Base-by-base conservation (phyloP, 352 stramenopile species). In the Peronospora belbahrii region DNA sequence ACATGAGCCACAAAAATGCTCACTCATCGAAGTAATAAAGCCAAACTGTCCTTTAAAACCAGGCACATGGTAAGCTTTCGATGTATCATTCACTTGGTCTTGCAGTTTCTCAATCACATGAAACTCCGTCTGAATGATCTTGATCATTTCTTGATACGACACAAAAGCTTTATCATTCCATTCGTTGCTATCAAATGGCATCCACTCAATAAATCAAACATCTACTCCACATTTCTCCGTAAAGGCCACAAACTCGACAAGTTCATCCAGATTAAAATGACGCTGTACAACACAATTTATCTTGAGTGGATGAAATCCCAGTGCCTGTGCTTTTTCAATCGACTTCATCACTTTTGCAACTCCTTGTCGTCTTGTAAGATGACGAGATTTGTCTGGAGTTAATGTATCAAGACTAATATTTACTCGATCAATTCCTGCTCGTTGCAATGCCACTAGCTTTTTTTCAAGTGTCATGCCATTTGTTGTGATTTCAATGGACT, bases 201-300 rank as follows among this genome's bases (percentile, higher is more conserved):
- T 99, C 88, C 94, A 98, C 78, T 99, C 96, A 56, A 99, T 99
- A 59, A 99, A 99, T 20, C 96, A 85, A 32, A 98, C 82, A 44
- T 98, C 86, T 8, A 98, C 69, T 19, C 67, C 64, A 30, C 81
- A 68, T 5, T 88, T 55, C 27, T 84, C 60, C 4, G 89, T 96
- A 36, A 98, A 84, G n/a, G 70, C 67, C 24, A 97, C 85, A 76
- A 99, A 98, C 56, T 97, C 90, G 9, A 77, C 52, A 13, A 98
- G 39, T 61, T 98, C 95, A 44, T 96, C 73, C 31, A 96, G 65
- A 67, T 99, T 99, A 32, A 97, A 84, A 45, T 93, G 88, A 10
- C 90, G 88, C 78, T 98, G 97, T 6, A 98, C 93, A 4, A 97
- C 92, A 66, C 88, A 97, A 74, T 99, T 99, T 31, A 99, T 80